phyloP scores from a whole-genome alignment of 352 stramenopile species.

The Pythium vanterpoolii region DNA sequence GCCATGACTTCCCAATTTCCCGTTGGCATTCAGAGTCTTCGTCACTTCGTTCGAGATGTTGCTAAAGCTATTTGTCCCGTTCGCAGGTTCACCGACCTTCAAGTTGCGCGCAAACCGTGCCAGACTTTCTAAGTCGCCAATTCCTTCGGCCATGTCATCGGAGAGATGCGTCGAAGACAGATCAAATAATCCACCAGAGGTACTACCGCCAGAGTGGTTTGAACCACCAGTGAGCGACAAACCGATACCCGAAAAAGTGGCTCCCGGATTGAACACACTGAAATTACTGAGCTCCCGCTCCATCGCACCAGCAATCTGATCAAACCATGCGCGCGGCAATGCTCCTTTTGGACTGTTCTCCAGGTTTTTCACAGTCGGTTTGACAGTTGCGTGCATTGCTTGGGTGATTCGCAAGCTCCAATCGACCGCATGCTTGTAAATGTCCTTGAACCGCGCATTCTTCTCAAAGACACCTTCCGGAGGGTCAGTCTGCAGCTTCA shows the following conservation, averaged over 20 bases:
- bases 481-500: conserved; percentile 66
- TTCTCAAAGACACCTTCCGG: conserved; percentile 75
- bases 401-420: conserved; percentile 80
- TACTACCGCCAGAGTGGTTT: not conserved
- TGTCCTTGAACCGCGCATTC: conserved; percentile 79
- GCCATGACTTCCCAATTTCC: conserved; percentile 9
- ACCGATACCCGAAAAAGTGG: conserved; percentile 1
- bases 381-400: conserved; percentile 77
- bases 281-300: conserved; percentile 41
- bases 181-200: conserved; percentile 21
- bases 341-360: conserved; percentile 71
- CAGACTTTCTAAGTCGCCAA: conserved; percentile 71
- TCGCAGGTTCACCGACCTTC: conserved; percentile 32
- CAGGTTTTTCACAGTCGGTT: conserved; percentile 54
- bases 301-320: conserved; percentile 53
- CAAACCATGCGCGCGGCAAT: conserved; percentile 75
- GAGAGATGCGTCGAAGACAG: conserved; percentile 32
- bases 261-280: conserved; percentile 23
- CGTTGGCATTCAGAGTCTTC: conserved; percentile 50
- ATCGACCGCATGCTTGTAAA: conserved; percentile 70
- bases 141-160: conserved; percentile 37
- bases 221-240: not conserved
- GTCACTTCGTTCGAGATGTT: conserved; percentile 76
- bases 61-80: conserved; percentile 31
- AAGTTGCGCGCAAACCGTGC: conserved; percentile 66